Percentiles rank a stretch among this genome's conserved stretches.
Evolutionary conservation across 2,329 filamentous ascomycete genomes (phyloP).

Genomic region (Penicillium fuscoglaucum): DNA sequence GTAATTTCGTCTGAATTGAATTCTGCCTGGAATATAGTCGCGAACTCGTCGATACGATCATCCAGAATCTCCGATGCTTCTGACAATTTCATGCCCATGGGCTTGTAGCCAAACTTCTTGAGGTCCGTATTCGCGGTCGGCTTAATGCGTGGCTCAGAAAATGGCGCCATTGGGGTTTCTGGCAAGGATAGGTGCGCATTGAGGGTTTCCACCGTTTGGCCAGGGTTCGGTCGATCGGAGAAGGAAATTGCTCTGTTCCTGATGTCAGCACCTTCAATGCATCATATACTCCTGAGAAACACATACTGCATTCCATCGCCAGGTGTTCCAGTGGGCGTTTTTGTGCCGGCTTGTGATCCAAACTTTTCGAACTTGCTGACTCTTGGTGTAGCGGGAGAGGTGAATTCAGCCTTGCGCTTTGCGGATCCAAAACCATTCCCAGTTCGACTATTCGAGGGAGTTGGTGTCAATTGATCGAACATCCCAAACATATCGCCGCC

Average conservation of each 20-base stretch:
- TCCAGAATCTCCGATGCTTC: conserved; percentile 92
- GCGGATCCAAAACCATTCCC: conserved; percentile 43
- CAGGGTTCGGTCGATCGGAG: conserved; percentile 72
- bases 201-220: conserved; percentile 78
- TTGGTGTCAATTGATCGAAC: conserved; percentile 70
- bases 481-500: conserved; percentile 79
- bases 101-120: conserved; percentile 88
- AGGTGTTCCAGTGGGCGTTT: conserved; percentile 35
- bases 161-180: conserved; percentile 70
- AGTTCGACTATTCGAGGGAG: conserved; percentile 51
- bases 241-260: conserved; percentile 62
- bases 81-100: conserved; percentile 90
- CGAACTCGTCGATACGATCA: conserved; percentile 90
- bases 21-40: conserved; percentile 69
- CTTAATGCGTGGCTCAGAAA: conserved; percentile 74
- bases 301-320: conserved; percentile 42
- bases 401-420: conserved; percentile 55
- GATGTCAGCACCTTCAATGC: conserved; percentile 15
- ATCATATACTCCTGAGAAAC: neutral
- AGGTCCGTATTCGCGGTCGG: conserved; percentile 83
- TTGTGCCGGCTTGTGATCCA: conserved; percentile 52
- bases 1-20: conserved; percentile 74
- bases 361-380: conserved; percentile 46
- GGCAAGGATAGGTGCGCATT: conserved; percentile 70
- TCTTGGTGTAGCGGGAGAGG: conserved; percentile 48